phyloP scores from a whole-genome alignment of 352 stramenopile genomes.

The Phytophthora pini region DNA sequence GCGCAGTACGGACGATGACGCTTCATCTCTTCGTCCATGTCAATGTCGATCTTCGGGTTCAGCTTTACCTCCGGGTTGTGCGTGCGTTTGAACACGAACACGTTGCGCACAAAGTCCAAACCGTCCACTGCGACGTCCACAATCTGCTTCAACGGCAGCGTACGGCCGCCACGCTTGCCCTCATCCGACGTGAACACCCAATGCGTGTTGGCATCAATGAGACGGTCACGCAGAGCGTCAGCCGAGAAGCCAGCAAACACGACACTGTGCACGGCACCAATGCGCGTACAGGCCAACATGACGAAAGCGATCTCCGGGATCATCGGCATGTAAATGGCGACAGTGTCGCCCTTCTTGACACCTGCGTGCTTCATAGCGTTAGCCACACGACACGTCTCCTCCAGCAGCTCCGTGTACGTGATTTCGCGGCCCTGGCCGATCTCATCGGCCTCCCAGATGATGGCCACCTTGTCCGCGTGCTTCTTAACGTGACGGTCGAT shows the following conservation, averaged over 20 bases:
- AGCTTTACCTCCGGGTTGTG: conserved; percentile 76
- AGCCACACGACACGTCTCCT: conserved; percentile 90
- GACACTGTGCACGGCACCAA: conserved; percentile 97
- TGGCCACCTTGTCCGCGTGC: conserved; percentile 89
- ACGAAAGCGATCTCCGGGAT: conserved; percentile 97
- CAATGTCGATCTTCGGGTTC: conserved; percentile 89
- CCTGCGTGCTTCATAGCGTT: conserved; percentile 95
- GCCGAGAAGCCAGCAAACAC: conserved; percentile 97
- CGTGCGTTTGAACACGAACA: conserved; percentile 96
- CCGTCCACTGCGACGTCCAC: conserved; percentile 93
- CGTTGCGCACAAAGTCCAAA: conserved; percentile 91
- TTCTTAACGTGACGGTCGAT: conserved; percentile 94
- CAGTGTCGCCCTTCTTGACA: conserved; percentile 93
- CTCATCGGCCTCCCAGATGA: conserved; percentile 98
- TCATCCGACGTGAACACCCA: conserved; percentile 96
- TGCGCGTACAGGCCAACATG: conserved; percentile 98
- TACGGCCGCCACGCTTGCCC: conserved; percentile 93
- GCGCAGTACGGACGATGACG: conserved; percentile 95
- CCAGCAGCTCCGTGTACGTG: conserved; percentile 56
- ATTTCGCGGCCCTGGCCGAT: conserved; percentile 81
- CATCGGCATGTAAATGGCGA: conserved; percentile 99
- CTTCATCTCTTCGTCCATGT: conserved; percentile 92
- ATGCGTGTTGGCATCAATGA: conserved; percentile 89
- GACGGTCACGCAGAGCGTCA: conserved; percentile 95
- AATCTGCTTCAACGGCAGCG: conserved; percentile 96